phyloP scores from a whole-genome alignment of 306 rosid genomes.

The Vicia sativa region DNA sequence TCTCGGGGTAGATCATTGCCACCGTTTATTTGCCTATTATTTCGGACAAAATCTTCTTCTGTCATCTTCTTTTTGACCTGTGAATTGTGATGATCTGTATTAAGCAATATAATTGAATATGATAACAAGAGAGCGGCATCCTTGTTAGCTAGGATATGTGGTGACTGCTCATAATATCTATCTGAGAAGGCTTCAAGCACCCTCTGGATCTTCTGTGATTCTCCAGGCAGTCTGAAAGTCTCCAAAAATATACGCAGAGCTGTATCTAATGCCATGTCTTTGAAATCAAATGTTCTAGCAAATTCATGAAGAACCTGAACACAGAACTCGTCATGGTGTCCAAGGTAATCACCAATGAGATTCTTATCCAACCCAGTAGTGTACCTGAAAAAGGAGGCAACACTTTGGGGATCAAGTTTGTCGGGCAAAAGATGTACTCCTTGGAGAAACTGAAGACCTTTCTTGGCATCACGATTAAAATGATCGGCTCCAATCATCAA shows the following conservation, averaged over 20 bases:
- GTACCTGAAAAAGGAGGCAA: constrained; percentile 85
- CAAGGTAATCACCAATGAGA: constrained; percentile 92
- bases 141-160: constrained; percentile 76
- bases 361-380: constrained; percentile 95
- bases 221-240: constrained; percentile 96
- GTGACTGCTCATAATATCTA: constrained; percentile 92
- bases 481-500: constrained; percentile 95
- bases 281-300: constrained; percentile 93
- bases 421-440: constrained; percentile 92
- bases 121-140: constrained; percentile 94
- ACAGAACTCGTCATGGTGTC: constrained; percentile 93
- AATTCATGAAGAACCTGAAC: constrained; percentile 95
- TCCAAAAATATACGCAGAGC: constrained; percentile 90
- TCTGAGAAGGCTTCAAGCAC: constrained; percentile 98
- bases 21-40: constrained; percentile 88
- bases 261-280: constrained; percentile 84
- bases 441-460: constrained; percentile 97
- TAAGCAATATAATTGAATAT: constrained; percentile 86
- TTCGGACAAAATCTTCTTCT: constrained; percentile 87
- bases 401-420: constrained; percentile 92
- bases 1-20: constrained; percentile 93
- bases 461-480: constrained; percentile 93
- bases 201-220: constrained; percentile 98
- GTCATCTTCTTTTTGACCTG: constrained; percentile 99
- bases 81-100: constrained; percentile 90